phyloP scores from a whole-genome alignment of 2,329 filamentous ascomycete genomes.

The Ascocoryne sarcoides region DNA sequence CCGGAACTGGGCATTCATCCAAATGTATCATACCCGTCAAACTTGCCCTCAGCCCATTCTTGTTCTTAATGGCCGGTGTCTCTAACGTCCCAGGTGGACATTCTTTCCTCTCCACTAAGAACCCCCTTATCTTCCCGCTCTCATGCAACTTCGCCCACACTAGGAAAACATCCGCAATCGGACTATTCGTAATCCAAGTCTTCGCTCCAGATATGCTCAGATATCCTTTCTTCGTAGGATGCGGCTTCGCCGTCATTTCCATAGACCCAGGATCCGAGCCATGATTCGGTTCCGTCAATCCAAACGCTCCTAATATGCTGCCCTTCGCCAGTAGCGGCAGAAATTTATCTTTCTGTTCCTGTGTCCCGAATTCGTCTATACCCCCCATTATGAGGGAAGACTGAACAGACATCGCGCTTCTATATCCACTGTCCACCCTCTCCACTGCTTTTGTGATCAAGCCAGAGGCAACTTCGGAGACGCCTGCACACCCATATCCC shows the following conservation, averaged over 20 bases:
- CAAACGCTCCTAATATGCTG: conserved; percentile 76
- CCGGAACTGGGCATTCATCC: conserved; percentile 79
- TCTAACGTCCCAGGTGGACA: conserved; percentile 84
- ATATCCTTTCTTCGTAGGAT: conserved; percentile 77
- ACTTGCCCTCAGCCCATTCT: conserved; percentile 86
- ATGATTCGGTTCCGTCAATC: conserved; percentile 86
- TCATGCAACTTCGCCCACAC: conserved; percentile 91
- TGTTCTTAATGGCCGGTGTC: conserved; percentile 88
- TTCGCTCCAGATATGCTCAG: conserved; percentile 73
- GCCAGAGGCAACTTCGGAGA: conserved; percentile 79
- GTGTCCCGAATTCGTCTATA: conserved; percentile 78
- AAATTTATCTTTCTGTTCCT: conserved; percentile 79
- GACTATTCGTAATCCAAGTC: conserved; percentile 94
- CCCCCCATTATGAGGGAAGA: conserved; percentile 90
- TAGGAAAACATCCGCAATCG: conserved; percentile 74
- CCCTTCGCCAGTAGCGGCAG: conserved; percentile 76
- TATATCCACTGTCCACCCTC: conserved; percentile 82
- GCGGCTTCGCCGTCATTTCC: conserved; percentile 78
- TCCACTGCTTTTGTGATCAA: conserved; percentile 87
- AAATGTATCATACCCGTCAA: conserved; percentile 98
- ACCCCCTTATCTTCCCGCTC: conserved; percentile 90
- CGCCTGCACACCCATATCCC: conserved; percentile 81
- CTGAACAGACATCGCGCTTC: conserved; percentile 89
- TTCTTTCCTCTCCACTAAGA: conserved; percentile 75
- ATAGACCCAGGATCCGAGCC: conserved; percentile 86